A percentile compares a stretch with the other conserved stretches of the same genome.
Conservation (phyloP, 768 basidiomycete species). For the Mycena galopus region DNA sequence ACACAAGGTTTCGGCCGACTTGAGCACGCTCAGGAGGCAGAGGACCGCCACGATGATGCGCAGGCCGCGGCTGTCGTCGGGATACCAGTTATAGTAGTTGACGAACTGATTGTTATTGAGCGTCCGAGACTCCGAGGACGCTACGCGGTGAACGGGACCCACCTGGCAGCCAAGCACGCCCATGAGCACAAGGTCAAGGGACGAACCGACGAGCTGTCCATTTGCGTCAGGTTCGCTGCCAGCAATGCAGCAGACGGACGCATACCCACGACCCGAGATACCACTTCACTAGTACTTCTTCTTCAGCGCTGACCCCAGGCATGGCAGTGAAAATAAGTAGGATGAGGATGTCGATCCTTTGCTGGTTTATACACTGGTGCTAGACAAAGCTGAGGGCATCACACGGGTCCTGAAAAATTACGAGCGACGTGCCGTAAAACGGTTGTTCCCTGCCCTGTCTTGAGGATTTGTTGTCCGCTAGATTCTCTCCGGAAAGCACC, state of each 20-base stretch:
- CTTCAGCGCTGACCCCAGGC: neutral
- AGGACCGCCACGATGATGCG: constrained; percentile 1
- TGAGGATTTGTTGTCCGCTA: neutral
- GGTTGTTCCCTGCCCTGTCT: no score
- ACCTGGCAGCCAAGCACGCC: constrained; percentile 27
- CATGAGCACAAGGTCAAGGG: constrained; percentile 18
- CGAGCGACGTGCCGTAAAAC: no score
- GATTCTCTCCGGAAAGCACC: neutral
- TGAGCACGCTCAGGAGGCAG: constrained; percentile 16
- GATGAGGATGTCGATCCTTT: neutral
- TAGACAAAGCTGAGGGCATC: neutral
- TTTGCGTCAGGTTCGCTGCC: constrained; percentile 9
- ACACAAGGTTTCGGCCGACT: constrained; percentile 16
- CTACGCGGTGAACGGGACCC: neutral
- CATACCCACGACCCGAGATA: constrained; percentile 28
- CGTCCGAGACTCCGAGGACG: neutral
- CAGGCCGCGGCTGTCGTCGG: constrained; percentile 5
- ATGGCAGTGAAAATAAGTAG: neutral
- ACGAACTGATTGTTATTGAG: constrained; percentile 13
- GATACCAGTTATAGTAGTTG: constrained; percentile 30
- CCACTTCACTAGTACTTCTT: constrained; percentile 1
- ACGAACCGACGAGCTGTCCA: constrained; percentile 17
- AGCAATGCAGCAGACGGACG: neutral
- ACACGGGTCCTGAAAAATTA: no score
- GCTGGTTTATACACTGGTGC: neutral